Base-by-base conservation (phyloP, 2,329 filamentous ascomycete species). In the Curvularia lunata region DNA sequence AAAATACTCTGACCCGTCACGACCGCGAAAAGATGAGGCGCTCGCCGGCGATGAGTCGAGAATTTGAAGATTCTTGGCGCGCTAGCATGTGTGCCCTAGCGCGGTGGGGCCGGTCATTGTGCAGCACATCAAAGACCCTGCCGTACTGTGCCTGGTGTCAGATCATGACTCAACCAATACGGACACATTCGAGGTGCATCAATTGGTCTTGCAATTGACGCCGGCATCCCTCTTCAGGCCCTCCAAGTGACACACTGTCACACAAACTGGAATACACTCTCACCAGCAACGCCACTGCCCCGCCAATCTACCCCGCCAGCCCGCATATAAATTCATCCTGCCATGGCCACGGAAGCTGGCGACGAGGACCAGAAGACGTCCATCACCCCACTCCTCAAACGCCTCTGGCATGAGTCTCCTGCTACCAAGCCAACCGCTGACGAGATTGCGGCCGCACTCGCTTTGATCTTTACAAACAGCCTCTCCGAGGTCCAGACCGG, bases 391-490 rank as follows among this genome's bases (percentile, higher is more conserved):
- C 81, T 94, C 30, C 84, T 94, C 57, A 87, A 87, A 71, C 86
- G 89, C 58, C 82, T 94, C 42, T 92, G 89, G 88, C 88, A 78
- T 59, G 74, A 76, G 48, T 78, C 70, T 34, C 73, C 82, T 58
- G 68, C 76, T 7, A 80, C 81, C 43, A 75, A 81, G 47, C 73
- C 73, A 28, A 86, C 87, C 16, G 87, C 93, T 12, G 82, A 86
- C 49, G 92, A 97, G 75, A 95, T 99, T 75, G 92, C 94, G 58
- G 84, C 89, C n/a, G 93, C 94, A 52, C 89, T 98, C 68, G 89
- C 91, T 4, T 84, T 94, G 72, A 96, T 97, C 74, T 98, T 98
- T 78, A 93, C 92, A 57, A 89, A 97, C 79, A 87, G 88, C 65
- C 83, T 98, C 18, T 94, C 91, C n/a, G 88, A 91, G 38, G 90